Evolutionary conservation across 1,284 basidiomycete genomes (phyloP), one percentile per base, ranked within the genome.

Genomic region (Irpex rosettiformis): DNA sequence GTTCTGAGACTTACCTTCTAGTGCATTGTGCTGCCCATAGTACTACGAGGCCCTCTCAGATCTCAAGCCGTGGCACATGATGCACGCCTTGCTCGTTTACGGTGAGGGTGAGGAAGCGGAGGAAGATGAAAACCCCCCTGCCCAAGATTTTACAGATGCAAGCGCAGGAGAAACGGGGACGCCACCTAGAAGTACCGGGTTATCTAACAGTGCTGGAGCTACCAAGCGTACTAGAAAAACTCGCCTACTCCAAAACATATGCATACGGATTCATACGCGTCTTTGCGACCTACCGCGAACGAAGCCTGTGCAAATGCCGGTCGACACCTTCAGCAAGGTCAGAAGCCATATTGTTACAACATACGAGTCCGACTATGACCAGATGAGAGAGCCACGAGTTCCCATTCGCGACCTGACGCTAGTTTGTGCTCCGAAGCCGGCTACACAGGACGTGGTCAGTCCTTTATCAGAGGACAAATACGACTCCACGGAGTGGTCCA

Each of bases 61-160:
- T 3, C 21, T 49, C 7, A 58, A 58, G 45, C 57, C 57, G 13
- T 58, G 57, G 57, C 52, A 55, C 45, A 45, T 58, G 29, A 37
- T 42, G 28, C 43, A 58, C 18, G 28, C 53, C 27, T 58, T 21
- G 21, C 18, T 51, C 24, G 24, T 37, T 11, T 8, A 8, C 33
- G 16, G 33, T 37, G 33, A 37, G 33, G 16, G 33, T 16, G 33
- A 37, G 33, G 33, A 37, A 37, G 33, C 10, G 33, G 33, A 37
- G 33, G 33, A 37, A 16, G n/a, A n/a, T n/a, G n/a, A 51, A 11
- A 27, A 11, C 11, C 24, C 7, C 18, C 8, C 48, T 28, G 22
- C 48, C 22, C 22, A 22, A 11, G 5, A 11, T 6, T 7, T 11
- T 27, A 10, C 8, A 27, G 48, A 51, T 7, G 24, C 18, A 27